Evolutionary conservation across 768 basidiomycete species (phyloP), one percentile per base, ranked within the genome.

Genomic region (Lactarius evosmus): DNA sequence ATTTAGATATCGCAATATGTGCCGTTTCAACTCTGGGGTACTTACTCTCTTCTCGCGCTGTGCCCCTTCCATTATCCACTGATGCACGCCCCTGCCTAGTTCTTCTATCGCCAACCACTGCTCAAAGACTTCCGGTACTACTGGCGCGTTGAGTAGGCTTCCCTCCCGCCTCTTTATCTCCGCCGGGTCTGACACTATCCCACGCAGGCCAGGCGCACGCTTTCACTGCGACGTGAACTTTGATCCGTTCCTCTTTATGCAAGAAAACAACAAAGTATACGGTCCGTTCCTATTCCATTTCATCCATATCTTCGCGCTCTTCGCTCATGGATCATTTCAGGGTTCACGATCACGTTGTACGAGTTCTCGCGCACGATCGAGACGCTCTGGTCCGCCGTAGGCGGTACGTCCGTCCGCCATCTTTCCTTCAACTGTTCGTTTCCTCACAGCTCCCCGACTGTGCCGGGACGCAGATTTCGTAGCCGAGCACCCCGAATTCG

Each of bases 141-240:
- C 75, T 95, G 92, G 93, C 86, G 93, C 67, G 84, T 95, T 32
- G 92, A 94, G 87, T 91, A 70, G 73, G 88, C 76, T 40, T 7
- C 12, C 53, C 22, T 30, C 54, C 16, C 2, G 16, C 7, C 1
- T 12, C 25, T 30, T 7, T 32, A 9, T 46, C 3, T 49, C 14
- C 14, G 16, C 30, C 19, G 3, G 19, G 38, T 33, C 40, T 55
- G 59, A 33, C 19, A 52, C 64, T 38, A 53, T 29, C 22, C 11
- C 4, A 7, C 66, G 41, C 59, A 90, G 88, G 69, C 93, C 94
- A 7, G 82, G 82, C 61, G 85, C 95, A 60, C 85, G 87, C 71
- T 86, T 84, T 72, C 94, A 88, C 75, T 95, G 93, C 70, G 88
- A 95, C 67, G 66, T 92, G 52, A 77, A 84, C 72, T 73, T 71